A percentile compares a stretch with the other conserved stretches of the same genome.
Conservation (phyloP, 1,284 basidiomycete species). For the Moniliella sp. region DNA sequence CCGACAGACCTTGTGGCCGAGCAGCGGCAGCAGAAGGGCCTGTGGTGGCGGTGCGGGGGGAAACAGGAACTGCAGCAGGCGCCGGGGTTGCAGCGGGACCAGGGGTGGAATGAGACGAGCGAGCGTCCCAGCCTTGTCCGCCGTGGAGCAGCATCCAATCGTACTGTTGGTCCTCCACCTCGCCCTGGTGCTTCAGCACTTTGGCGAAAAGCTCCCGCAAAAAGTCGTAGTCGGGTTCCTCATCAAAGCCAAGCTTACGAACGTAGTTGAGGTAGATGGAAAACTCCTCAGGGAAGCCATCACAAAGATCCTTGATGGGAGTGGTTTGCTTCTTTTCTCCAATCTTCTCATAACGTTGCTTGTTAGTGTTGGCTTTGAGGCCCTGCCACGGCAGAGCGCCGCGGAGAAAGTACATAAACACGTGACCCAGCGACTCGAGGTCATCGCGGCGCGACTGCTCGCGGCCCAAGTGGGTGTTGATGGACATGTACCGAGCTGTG, state of each 20-base stretch:
- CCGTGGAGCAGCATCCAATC: slow-evolving; percentile 75
- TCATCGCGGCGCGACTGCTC: slow-evolving; percentile 88
- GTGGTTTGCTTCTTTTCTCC: slow-evolving; percentile 96
- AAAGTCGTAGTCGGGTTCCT: slow-evolving; percentile 89
- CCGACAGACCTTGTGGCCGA: no score
- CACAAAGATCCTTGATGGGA: slow-evolving; percentile 75
- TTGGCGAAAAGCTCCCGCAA: slow-evolving; percentile 73
- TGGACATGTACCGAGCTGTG: slow-evolving; percentile 87
- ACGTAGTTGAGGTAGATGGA: slow-evolving; percentile 71
- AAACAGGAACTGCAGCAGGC: no score
- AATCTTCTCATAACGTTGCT: slow-evolving; percentile 97
- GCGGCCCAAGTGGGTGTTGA: slow-evolving; percentile 82
- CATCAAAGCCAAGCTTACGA: slow-evolving; percentile 68
- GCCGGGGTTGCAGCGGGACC: no score
- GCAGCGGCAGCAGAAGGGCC: no score
- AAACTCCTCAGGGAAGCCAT: slow-evolving; percentile 81
- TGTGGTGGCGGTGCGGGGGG: no score
- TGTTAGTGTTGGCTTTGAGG: slow-evolving; percentile 82
- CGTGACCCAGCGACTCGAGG: slow-evolving; percentile 78
- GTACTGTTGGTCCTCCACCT: slow-evolving; percentile 66
- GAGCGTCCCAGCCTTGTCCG: slow-evolving; percentile 94
- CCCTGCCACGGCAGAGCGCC: slow-evolving; percentile 84
- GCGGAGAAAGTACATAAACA: slow-evolving; percentile 90
- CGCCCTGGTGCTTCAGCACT: slow-evolving; percentile 65
- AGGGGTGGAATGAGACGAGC: no score